Evolutionary conservation across 148 eudicot species (phyloP).

Genomic region (Vaccinium corymbosum): DNA sequence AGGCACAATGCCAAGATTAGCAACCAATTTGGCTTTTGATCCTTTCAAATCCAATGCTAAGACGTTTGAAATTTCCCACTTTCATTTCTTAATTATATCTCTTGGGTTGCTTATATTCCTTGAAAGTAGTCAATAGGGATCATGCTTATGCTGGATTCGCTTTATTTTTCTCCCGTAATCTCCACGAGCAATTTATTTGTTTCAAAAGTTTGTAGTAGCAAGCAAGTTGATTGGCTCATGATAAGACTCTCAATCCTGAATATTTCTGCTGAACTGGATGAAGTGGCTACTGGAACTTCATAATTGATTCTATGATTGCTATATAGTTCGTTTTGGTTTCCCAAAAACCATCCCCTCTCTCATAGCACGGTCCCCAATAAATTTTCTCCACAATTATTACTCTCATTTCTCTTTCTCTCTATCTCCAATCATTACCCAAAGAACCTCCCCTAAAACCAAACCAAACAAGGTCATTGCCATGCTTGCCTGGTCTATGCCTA

Average conservation of each 20-base stretch:
- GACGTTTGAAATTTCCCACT: conserved; percentile 1
- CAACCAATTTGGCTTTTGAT: neutral
- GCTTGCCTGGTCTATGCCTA: neutral
- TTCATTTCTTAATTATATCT: neutral
- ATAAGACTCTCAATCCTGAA: neutral
- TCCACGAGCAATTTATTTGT: neutral
- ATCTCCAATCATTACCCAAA: too few relatives aligned
- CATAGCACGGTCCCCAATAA: too few relatives aligned
- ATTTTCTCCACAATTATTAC: too few relatives aligned
- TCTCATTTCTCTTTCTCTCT: too few relatives aligned
- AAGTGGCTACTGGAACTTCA: neutral
- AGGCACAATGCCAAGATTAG: neutral
- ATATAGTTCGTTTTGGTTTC: too few relatives aligned
- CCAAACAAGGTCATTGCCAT: neutral
- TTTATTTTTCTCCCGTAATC: neutral
- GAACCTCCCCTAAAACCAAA: too few relatives aligned
- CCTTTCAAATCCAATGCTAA: neutral
- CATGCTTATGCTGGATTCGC: neutral
- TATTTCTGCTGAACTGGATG: neutral
- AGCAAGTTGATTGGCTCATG: neutral
- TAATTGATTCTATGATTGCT: neutral
- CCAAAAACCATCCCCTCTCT: too few relatives aligned
- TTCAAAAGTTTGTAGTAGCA: neutral
- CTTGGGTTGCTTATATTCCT: neutral
- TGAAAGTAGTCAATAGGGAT: neutral